Evolutionary conservation across 495 filamentous ascomycete species (phyloP).

Genomic region (Sabuloglossum arenarium): DNA sequence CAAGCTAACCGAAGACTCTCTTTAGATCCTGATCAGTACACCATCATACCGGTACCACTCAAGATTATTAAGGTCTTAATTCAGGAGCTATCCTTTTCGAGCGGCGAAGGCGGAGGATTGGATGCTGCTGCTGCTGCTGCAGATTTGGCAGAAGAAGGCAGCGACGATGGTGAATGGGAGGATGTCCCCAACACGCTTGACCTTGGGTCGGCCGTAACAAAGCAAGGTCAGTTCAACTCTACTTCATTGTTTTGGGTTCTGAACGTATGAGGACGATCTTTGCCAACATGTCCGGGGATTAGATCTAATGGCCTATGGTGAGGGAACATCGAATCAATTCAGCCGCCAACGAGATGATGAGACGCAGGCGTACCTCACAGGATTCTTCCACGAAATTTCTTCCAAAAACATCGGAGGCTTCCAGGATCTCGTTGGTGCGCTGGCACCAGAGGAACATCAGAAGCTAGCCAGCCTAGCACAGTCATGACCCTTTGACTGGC

Average conservation of each 20-base stretch:
- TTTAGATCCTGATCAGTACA: constrained; percentile 70
- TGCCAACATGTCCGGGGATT: constrained; percentile 1
- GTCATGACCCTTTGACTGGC: neutral
- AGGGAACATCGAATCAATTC: constrained; percentile 30
- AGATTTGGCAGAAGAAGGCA: constrained; percentile 19
- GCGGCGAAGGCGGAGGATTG: constrained; percentile 7
- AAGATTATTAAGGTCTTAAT: constrained; percentile 95
- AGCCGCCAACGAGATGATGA: constrained; percentile 70
- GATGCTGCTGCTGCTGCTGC: constrained; percentile 18
- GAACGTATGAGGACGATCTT: neutral
- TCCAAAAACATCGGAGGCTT: constrained; percentile 22
- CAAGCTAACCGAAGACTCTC: constrained; percentile 1
- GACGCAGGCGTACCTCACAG: constrained; percentile 60
- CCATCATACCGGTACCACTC: constrained; percentile 65
- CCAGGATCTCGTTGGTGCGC: constrained; percentile 2
- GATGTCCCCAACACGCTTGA: constrained; percentile 61
- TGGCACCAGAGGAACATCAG: constrained; percentile 3
- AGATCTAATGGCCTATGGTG: constrained; percentile 62
- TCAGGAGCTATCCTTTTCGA: constrained; percentile 57
- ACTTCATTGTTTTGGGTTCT: constrained; percentile 17
- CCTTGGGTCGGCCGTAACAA: constrained; percentile 24
- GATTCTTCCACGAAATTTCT: constrained; percentile 60
- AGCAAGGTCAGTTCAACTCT: constrained; percentile 32
- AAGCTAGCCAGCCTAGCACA: neutral
- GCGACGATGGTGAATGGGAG: constrained; percentile 68